A percentile compares a stretch with the other conserved stretches of the same genome.
Evolutionary conservation across 257 asterid species (phyloP).

Genomic region (Haberlea rhodopensis): DNA sequence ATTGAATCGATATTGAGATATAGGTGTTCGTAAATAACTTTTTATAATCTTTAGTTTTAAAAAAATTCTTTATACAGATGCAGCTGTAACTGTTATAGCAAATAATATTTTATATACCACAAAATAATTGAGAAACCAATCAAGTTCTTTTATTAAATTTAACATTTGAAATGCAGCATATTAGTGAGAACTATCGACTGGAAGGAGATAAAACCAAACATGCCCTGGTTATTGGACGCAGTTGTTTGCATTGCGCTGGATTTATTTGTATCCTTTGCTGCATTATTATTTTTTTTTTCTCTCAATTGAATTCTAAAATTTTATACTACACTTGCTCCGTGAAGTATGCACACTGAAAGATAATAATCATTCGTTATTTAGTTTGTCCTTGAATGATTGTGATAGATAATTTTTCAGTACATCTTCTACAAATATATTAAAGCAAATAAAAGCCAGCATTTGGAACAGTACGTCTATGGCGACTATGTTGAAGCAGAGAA

Average conservation of each 20-base stretch:
- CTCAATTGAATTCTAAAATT: neutral
- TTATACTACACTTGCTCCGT: no score
- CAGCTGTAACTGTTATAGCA: no score
- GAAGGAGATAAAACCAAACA: constrained; percentile 44
- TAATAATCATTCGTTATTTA: neutral
- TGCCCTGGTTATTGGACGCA: constrained; percentile 69
- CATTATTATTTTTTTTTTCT: no score
- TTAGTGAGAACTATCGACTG: constrained; percentile 44
- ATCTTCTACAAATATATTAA: constrained; percentile 40
- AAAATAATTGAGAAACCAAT: no score
- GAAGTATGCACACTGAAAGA: no score
- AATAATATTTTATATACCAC: no score
- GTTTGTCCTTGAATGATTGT: constrained; percentile 18
- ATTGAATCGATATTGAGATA: no score
- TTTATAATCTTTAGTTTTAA: no score
- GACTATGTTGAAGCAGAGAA: constrained; percentile 26
- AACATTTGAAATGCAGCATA: constrained; percentile 38
- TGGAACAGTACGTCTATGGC: constrained; percentile 13
- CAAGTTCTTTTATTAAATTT: neutral
- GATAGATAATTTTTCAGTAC: constrained; percentile 48
- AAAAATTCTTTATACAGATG: no score
- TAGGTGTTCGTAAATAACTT: no score
- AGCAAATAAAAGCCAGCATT: constrained; percentile 21
- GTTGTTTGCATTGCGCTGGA: constrained; percentile 54
- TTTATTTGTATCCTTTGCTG: constrained; percentile 47